Conservation (phyloP, 2,329 filamentous ascomycete genomes). For the Cytospora leucostoma region DNA sequence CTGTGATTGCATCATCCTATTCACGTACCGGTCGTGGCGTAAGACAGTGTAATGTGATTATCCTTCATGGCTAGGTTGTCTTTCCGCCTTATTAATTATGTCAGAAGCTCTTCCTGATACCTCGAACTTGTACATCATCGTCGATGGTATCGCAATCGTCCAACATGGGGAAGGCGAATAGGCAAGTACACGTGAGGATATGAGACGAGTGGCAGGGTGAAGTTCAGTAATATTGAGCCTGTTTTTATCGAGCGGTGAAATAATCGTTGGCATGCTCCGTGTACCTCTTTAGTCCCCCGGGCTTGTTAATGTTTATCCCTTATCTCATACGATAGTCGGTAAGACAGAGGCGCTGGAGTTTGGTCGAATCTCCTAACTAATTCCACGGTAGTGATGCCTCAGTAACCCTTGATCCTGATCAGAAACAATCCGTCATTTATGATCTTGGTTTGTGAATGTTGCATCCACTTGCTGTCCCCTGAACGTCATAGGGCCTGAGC, state of each 20-base stretch:
- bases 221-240: too few species aligned
- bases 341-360: not conserved
- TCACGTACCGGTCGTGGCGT: too few species aligned
- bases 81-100: slow-evolving; percentile 44
- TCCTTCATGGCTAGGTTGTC: too few species aligned
- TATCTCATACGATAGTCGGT: not conserved
- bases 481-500: not conserved
- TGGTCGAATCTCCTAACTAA: not conserved
- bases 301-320: not conserved
- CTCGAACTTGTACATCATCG: slow-evolving; percentile 84
- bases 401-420: not conserved
- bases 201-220: too few species aligned
- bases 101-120: slow-evolving; percentile 85
- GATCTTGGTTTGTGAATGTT: not conserved
- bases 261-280: not conserved
- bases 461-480: not conserved
- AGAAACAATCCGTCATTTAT: not conserved
- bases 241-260: not conserved
- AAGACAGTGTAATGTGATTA: too few species aligned
- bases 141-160: slow-evolving; percentile 83
- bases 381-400: not conserved
- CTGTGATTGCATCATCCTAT: too few species aligned
- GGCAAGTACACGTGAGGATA: not conserved
- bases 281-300: not conserved
- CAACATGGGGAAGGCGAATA: slow-evolving; percentile 41